Conservation (phyloP, 495 filamentous ascomycete species). For the Neurospora africana region DNA sequence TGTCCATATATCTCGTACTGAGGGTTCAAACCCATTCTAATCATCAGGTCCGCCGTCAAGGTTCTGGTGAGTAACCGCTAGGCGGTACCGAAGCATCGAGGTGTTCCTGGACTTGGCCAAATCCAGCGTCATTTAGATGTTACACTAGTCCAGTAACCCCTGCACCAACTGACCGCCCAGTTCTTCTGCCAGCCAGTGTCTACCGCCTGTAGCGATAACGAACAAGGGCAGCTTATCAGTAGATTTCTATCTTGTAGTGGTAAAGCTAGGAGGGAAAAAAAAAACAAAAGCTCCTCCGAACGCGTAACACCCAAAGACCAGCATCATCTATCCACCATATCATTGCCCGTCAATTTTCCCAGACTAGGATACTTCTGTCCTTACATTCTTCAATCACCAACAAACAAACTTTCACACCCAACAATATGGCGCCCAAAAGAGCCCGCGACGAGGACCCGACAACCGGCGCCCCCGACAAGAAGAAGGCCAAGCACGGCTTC, state of each 20-base stretch:
- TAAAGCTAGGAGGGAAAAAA: not conserved
- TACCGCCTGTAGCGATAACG: not conserved
- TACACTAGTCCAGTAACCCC: not conserved
- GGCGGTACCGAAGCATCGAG: not conserved
- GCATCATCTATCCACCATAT: not conserved
- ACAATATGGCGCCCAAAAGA: conserved; percentile 55
- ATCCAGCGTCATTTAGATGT: not conserved
- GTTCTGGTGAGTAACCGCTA: not conserved
- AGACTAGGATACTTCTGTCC: not conserved
- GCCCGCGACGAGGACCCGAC: conserved; percentile 38
- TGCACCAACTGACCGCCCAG: not conserved
- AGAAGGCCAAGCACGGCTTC: conserved; percentile 44
- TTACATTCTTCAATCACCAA: not conserved
- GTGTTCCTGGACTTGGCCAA: not conserved
- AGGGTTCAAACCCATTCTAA: not conserved
- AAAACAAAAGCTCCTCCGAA: not conserved
- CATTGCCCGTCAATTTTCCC: not conserved
- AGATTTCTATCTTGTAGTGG: not conserved
- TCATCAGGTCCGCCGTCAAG: not conserved
- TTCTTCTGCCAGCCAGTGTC: not conserved
- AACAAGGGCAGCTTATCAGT: not conserved
- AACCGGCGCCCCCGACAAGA: conserved; percentile 22
- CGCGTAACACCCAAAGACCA: not conserved
- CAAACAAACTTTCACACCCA: not conserved
- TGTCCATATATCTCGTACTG: not conserved